Evolutionary conservation across 2,329 filamentous ascomycete species (phyloP), one percentile per base, ranked within the genome.

Genomic region (Cercospora sojina): DNA sequence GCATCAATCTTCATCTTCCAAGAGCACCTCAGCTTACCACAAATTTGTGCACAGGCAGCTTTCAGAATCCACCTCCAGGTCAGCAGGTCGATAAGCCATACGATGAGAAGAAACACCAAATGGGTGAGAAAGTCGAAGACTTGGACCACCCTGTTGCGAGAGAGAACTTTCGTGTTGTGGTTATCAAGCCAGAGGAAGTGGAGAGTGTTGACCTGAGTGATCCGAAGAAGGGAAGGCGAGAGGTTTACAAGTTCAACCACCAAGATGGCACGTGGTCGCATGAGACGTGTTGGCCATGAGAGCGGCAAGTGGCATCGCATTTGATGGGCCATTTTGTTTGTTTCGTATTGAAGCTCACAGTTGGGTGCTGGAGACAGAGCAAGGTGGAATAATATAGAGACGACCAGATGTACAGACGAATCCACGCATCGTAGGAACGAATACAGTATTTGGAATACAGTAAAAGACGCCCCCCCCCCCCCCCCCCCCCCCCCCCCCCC

Each of bases 141-240:
- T 78, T 96, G 5, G 79, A 91, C 53, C 92, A 98, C 73, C 77
- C 81, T 35, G 79, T 90, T 64, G 91, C 92, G 47, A 83, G 92
- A 71, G 81, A 80, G 70, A 91, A 96, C 77, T 97, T 96, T 76
- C 83, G 94, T 62, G 91, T 97, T 0, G 91, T 97, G 3, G 88
- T 95, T 75, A 95, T 99, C 76, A 87, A 89, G 58, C 89, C 96
- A 0, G 86, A 91, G 8, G 87, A 91, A 76, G 88, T 96, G 20
- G 93, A 96, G 76, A 83, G 85, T 73, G 82, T 91, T 16, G 90
- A 95, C 76, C 78, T 96, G 62, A 88, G 85, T 64, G 86, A 92
- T 74, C 86, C 89, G 0, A 84, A 84, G 56, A 85, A 86, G 67
- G 83, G 84, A 12, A 82, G 84, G 69, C 83, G 93, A 73, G 91